Evolutionary conservation across 495 filamentous ascomycete genomes (phyloP).

Genomic region (Halenospora varia): DNA sequence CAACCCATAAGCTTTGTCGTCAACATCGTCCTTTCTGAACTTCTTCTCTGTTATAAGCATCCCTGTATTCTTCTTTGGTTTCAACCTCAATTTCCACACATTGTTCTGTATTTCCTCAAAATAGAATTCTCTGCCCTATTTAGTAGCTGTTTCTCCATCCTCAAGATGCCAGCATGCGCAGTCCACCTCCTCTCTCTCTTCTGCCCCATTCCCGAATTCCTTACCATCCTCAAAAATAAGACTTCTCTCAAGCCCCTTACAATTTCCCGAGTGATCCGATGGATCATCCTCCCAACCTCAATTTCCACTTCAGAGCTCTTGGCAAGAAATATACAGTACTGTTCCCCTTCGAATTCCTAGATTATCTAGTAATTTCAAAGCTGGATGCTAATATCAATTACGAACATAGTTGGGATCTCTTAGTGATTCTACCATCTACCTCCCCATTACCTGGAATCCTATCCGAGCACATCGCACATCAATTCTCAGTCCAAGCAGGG

Average conservation of each 20-base stretch:
- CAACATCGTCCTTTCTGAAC: too few species aligned
- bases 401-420: conserved; percentile 48
- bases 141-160: not conserved
- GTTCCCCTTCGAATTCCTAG: not conserved
- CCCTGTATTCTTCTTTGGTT: too few species aligned
- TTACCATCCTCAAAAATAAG: conserved; percentile 26
- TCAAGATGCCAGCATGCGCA: conserved; percentile 42
- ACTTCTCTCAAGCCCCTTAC: conserved; percentile 37
- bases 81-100: not conserved
- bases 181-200: conserved; percentile 41
- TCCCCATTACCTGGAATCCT: conserved; percentile 33
- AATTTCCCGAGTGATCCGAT: conserved; percentile 44
- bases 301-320: conserved; percentile 45
- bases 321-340: conserved; percentile 29
- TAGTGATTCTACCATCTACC: conserved; percentile 45
- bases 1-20: too few species aligned
- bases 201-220: conserved; percentile 20
- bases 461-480: conserved; percentile 37
- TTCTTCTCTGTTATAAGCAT: too few species aligned
- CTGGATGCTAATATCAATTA: not conserved
- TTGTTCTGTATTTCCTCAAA: not conserved
- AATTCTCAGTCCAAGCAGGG: conserved; percentile 43
- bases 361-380: not conserved
- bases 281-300: conserved; percentile 52
- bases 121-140: not conserved